Evolutionary conservation across 2,329 filamentous ascomycete species (phyloP).

Genomic region (Rosellinia necatrix): DNA sequence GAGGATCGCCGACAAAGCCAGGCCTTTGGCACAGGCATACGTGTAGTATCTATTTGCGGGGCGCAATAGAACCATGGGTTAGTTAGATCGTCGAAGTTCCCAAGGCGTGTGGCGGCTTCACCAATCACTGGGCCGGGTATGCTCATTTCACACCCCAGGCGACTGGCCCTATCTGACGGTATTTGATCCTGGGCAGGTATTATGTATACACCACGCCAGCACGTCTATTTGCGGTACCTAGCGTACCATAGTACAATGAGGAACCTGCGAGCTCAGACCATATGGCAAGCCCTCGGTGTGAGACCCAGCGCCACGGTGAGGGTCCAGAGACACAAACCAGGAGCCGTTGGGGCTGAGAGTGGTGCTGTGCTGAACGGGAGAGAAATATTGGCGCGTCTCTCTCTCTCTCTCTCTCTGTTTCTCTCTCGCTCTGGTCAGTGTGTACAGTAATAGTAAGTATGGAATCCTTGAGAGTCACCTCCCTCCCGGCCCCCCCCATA

Average conservation of each 20-base stretch:
- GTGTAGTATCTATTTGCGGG: constrained; percentile 24
- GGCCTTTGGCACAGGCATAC: constrained; percentile 25
- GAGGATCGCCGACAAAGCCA: constrained; percentile 39
- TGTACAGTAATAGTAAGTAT: no score
- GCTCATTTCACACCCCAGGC: constrained; percentile 17
- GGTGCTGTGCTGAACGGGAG: no score
- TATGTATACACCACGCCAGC: not conserved
- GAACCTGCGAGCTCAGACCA: constrained; percentile 9
- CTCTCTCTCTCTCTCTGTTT: no score
- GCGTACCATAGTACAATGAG: constrained; percentile 1
- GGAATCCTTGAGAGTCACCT: not conserved
- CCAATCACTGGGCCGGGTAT: constrained; percentile 17
- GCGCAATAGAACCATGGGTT: constrained; percentile 22
- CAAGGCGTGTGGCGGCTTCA: constrained; percentile 14
- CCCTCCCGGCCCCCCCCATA: not conserved
- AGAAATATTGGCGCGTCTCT: no score
- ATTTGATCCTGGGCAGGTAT: constrained; percentile 14
- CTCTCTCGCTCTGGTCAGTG: no score
- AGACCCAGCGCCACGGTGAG: constrained; percentile 26
- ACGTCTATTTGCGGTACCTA: no score
- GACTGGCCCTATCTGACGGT: constrained; percentile 19
- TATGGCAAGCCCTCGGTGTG: constrained; percentile 20
- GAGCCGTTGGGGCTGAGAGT: constrained; percentile 9
- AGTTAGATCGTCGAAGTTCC: constrained; percentile 20
- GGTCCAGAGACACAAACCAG: constrained; percentile 7